Evolutionary conservation across 139 green algal species (phyloP).

Genomic region (Cymbomonas tetramitiformis): DNA sequence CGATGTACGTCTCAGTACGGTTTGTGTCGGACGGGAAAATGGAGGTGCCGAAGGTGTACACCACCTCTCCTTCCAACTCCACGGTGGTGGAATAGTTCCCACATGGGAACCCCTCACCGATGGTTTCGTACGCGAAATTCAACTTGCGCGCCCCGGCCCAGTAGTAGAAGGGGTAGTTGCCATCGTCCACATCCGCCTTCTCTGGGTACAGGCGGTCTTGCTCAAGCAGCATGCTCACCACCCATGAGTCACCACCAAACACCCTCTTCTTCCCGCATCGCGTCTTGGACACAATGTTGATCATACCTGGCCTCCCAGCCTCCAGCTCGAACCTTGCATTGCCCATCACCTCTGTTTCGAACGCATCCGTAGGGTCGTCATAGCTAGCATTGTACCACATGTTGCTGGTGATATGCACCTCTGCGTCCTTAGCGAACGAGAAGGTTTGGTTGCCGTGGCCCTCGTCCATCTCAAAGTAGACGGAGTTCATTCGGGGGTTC

Average conservation of each 20-base stretch:
- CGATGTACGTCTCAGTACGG: neutral
- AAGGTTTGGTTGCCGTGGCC: no score
- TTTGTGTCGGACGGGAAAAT: neutral
- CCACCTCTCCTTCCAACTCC: neutral
- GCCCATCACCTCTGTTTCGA: neutral
- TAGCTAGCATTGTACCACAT: slow-evolving; percentile 12
- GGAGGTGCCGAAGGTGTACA: neutral
- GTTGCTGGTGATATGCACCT: no score
- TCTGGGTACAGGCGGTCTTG: neutral
- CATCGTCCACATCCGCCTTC: slow-evolving; percentile 9
- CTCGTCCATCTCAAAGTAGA: neutral
- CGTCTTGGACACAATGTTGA: slow-evolving; percentile 5
- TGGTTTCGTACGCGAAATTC: no score
- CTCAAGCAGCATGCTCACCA: slow-evolving; percentile 1
- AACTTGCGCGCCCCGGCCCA: no score
- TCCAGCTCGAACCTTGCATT: neutral
- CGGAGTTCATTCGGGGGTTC: neutral
- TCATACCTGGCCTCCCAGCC: neutral
- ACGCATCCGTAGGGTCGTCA: slow-evolving; percentile 5
- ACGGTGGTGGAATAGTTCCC: slow-evolving; percentile 9
- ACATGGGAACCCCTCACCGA: no score
- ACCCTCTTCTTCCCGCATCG: slow-evolving; percentile 12
- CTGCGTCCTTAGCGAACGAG: no score
- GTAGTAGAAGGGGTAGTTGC: slow-evolving; percentile 19
- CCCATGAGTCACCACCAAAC: slow-evolving; percentile 4